Evolutionary conservation across 441 rosid species (phyloP).

Genomic region (Rhodomyrtus psidioides): DNA sequence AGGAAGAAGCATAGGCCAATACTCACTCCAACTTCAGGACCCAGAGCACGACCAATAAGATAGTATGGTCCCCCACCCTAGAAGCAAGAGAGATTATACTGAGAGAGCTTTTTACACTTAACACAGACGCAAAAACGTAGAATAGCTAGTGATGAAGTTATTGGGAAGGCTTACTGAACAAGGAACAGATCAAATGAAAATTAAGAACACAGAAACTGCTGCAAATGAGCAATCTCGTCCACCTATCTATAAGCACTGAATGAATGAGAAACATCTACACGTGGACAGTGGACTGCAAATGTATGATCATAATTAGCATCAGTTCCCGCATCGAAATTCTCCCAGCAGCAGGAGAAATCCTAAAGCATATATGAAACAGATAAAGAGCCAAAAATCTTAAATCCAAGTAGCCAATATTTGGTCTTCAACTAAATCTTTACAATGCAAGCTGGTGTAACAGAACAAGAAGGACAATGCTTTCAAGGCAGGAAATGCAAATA

Average conservation of each 20-base stretch:
- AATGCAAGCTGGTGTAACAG: neutral
- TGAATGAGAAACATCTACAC: neutral
- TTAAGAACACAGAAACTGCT: neutral
- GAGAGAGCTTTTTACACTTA: neutral
- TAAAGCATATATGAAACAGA: neutral
- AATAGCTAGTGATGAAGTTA: neutral
- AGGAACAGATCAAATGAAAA: neutral
- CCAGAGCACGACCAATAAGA: conserved; percentile 99
- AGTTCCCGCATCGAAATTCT: neutral
- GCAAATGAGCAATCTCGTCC: neutral
- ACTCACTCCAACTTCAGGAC: conserved; percentile 99
- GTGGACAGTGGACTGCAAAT: neutral
- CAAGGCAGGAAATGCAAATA: neutral
- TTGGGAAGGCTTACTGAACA: neutral
- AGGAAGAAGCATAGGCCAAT: conserved; percentile 99
- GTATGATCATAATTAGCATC: neutral
- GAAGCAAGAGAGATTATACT: conserved; percentile 4
- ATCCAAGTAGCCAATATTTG: neutral
- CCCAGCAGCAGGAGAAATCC: neutral
- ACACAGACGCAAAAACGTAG: neutral
- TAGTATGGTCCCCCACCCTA: conserved; percentile 99
- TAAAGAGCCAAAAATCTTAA: neutral
- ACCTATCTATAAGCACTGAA: neutral
- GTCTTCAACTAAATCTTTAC: neutral
- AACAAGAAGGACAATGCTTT: neutral